phyloP scores from a whole-genome alignment of 495 filamentous ascomycete genomes.

The Penicillium steckii region DNA sequence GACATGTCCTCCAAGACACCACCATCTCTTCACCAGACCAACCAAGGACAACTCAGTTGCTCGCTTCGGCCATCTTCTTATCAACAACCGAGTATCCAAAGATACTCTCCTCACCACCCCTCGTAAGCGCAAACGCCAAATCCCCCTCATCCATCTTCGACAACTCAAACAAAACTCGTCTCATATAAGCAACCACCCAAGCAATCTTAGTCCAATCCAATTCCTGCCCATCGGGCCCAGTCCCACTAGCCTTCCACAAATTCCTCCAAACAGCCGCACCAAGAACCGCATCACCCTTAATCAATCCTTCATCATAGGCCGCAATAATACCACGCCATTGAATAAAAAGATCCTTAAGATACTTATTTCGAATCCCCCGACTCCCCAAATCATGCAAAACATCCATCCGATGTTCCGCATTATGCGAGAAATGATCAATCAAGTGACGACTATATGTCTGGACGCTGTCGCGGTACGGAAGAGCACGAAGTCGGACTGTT shows the following conservation, averaged over 20 bases:
- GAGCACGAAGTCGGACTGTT: slow-evolving; percentile 76
- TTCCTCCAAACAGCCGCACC: slow-evolving; percentile 93
- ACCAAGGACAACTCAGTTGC: slow-evolving; percentile 13
- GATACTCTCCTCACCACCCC: slow-evolving; percentile 22
- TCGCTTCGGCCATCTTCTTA: slow-evolving; percentile 31
- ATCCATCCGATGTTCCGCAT: slow-evolving; percentile 84
- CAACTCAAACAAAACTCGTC: slow-evolving; percentile 61
- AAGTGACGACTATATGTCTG: slow-evolving; percentile 70
- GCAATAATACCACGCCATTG: slow-evolving; percentile 86
- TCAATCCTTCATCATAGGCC: slow-evolving; percentile 84
- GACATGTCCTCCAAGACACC: not conserved
- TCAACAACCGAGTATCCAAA: slow-evolving; percentile 38
- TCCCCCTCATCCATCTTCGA: slow-evolving; percentile 62
- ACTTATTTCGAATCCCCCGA: slow-evolving; percentile 68
- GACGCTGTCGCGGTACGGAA: slow-evolving; percentile 58
- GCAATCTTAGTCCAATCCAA: slow-evolving; percentile 71
- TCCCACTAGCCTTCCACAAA: slow-evolving; percentile 67
- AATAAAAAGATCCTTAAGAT: slow-evolving; percentile 86
- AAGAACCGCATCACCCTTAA: slow-evolving; percentile 80
- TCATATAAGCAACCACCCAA: slow-evolving; percentile 75
- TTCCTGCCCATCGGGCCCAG: slow-evolving; percentile 45
- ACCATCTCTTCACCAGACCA: too few species aligned
- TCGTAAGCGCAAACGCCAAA: slow-evolving; percentile 37
- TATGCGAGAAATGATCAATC: slow-evolving; percentile 91
- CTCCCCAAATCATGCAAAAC: slow-evolving; percentile 65